Percentiles rank a stretch among this genome's conserved stretches.
These are phyloP conservation scores for Rubus idaeus DNA, from an alignment of 306 rosid species.

Conservation along the genomic window DNA sequence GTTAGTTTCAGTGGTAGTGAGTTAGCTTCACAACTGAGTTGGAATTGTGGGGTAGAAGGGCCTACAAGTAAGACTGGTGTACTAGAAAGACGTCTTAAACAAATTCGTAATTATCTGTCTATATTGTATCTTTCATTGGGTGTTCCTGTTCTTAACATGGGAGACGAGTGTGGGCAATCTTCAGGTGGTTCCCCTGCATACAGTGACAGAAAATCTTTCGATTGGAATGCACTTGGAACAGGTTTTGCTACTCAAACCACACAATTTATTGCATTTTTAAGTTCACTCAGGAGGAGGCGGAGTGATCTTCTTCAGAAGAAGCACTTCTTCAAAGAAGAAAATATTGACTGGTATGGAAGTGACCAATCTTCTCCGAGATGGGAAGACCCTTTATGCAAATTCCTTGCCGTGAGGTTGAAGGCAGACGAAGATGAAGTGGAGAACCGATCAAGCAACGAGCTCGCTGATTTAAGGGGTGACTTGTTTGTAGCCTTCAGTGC, in stretches of 20 bases:
- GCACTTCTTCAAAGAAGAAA: constrained; percentile 68
- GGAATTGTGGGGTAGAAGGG: constrained; percentile 99
- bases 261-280: constrained; percentile 64
- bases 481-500: constrained; percentile 70
- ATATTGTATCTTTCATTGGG: constrained; percentile 76
- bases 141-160: constrained; percentile 91
- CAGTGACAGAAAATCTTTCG: constrained; percentile 48
- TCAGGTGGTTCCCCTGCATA: constrained; percentile 62
- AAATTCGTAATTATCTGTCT: constrained; percentile 74
- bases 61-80: constrained; percentile 50
- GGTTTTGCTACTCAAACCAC: constrained; percentile 66
- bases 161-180: constrained; percentile 90
- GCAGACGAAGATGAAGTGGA: constrained; percentile 37
- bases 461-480: constrained; percentile 44
- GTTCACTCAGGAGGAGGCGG: constrained; percentile 57
- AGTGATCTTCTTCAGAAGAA: constrained; percentile 62
- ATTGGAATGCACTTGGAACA: constrained; percentile 63
- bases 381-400: constrained; percentile 74
- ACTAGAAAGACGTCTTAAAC: constrained; percentile 78
- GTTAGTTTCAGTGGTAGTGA: constrained; percentile 71
- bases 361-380: constrained; percentile 64
- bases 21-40: constrained; percentile 61
- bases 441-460: constrained; percentile 22
- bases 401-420: constrained; percentile 73
- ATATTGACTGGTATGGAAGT: constrained; percentile 68